A percentile compares a stretch with the other conserved stretches of the same genome.
phyloP scores from a whole-genome alignment of 192 early-diverging fungal genomes.

The Obelidium mucronatum region DNA sequence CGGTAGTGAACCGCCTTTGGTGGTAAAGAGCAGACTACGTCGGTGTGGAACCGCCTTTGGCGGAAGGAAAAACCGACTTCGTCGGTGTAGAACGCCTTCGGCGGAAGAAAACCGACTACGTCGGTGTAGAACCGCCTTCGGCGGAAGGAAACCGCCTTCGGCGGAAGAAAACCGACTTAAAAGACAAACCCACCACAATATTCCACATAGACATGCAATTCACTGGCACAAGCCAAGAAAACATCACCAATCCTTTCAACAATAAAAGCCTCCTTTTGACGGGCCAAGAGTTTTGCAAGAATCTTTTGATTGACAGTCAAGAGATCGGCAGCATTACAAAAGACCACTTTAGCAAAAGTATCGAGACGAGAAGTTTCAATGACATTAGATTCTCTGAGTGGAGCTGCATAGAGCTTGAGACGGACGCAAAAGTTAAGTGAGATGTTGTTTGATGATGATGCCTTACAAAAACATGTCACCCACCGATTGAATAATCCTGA shows the following conservation, averaged over 20 bases:
- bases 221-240: conserved; percentile 72
- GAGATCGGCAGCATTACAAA: conserved; percentile 48
- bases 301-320: conserved; percentile 49
- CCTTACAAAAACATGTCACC: neutral
- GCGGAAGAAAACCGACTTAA: too few relatives aligned
- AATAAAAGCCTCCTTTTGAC: conserved; percentile 66
- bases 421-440: neutral
- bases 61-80: too few relatives aligned
- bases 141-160: too few relatives aligned
- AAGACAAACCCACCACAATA: too few relatives aligned
- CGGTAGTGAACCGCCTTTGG: too few relatives aligned
- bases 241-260: conserved; percentile 88
- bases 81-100: too few relatives aligned
- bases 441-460: neutral
- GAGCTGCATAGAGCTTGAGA: conserved; percentile 44
- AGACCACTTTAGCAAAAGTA: conserved; percentile 74
- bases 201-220: conserved; percentile 80
- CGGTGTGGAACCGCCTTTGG: too few relatives aligned
- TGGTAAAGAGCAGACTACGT: too few relatives aligned
- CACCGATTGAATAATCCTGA: conserved; percentile 78
- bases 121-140: too few relatives aligned
- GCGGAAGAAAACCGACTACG: too few relatives aligned
- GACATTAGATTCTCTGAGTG: conserved; percentile 59
- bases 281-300: conserved; percentile 38
- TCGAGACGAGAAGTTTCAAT: conserved; percentile 69